Base-by-base conservation (phyloP, 1,139 yeast species). In the Wickerhamomyces sp. region DNA sequence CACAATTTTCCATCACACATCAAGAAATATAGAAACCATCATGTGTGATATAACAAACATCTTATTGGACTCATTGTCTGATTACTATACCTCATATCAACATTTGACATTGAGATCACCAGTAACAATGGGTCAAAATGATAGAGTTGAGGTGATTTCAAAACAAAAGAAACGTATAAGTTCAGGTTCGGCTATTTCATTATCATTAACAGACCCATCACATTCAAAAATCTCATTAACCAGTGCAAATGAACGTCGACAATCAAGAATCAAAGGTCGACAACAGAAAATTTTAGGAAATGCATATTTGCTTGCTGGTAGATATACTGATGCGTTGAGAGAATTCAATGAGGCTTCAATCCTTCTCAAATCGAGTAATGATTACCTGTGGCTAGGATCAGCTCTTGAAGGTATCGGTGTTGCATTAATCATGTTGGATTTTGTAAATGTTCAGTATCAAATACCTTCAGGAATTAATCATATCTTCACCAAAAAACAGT, bases 301-400 rank as follows among this genome's bases (percentile, higher is more conserved):
- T 52, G 78, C 91, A 55, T 83, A 78, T 58, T 67, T 93, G 11
- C 65, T 93, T 40, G 84, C 96, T 0, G 99, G 99, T 0, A 78
- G 86, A 48, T 74, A 84, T 44, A 63, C 72, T 13, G 88, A 82
- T 48, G 95, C 98, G 0, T 61, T 90, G 45, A 71, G 73, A 32
- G 78, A 81, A 48, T 85, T 90, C 54, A 75, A 82, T 11, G 96
- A 90, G 37, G 82, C 97, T 0, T 74, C 86, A 2, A 59, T 71
- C 2, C 68, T 75, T 34, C 66, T 90, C 45, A 79, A 79, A 49
- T 72, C 78, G 33, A 72, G 83, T 2, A 82, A 81, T 43, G 99
- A 93, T 62, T 77, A 78, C 57, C 68, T 93, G 23, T 93, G 99
- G 99, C 72, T 88, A 29, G 98, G 84, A 0, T 84, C 93, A 38